Evolutionary conservation across 2,329 filamentous ascomycete species (phyloP).

Genomic region (Alternaria viburni): DNA sequence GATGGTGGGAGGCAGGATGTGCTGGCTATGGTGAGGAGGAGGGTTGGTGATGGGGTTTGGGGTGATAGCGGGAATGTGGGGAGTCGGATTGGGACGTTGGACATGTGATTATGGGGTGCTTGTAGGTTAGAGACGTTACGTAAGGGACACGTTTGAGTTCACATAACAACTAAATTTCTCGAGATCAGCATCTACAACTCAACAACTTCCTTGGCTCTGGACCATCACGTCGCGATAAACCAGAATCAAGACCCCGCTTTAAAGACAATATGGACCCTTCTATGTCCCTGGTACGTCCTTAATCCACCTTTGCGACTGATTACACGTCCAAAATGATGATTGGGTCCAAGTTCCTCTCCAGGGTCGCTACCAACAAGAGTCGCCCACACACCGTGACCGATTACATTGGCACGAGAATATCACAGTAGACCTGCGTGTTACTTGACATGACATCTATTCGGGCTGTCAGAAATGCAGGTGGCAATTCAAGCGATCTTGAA

Average conservation of each 20-base stretch:
- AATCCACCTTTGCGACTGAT: background rate
- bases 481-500: background rate
- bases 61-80: constrained; percentile 51
- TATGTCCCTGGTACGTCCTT: background rate
- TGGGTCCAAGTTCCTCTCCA: background rate
- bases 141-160: too few relatives aligned
- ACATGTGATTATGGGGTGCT: constrained; percentile 17
- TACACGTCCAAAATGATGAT: background rate
- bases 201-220: too few relatives aligned
- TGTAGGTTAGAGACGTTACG: background rate
- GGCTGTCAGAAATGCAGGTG: background rate
- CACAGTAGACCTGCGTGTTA: background rate
- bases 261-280: background rate
- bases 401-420: background rate
- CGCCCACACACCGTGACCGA: background rate
- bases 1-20: constrained; percentile 48
- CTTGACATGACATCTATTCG: background rate
- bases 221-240: too few relatives aligned
- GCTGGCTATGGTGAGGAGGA: constrained; percentile 49
- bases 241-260: background rate
- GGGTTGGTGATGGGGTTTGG: constrained; percentile 53
- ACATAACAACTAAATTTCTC: too few relatives aligned
- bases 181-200: too few relatives aligned
- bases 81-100: constrained; percentile 55
- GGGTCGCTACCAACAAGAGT: background rate